Conservation (phyloP, 352 stramenopile genomes). For the Phytophthora multivora region DNA sequence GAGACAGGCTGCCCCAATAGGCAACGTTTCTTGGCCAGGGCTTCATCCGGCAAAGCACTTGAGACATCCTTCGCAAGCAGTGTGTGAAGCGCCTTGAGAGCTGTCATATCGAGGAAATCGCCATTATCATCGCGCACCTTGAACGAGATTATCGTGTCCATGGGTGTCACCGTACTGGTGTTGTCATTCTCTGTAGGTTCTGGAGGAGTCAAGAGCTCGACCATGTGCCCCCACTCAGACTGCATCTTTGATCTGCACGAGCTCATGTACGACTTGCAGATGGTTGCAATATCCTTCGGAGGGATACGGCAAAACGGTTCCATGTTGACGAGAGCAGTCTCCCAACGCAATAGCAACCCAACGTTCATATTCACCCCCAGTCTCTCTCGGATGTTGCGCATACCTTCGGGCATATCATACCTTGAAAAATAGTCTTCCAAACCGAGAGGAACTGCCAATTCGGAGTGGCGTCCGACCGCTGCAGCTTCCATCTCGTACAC, state of each 20-base stretch:
- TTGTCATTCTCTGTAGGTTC: conserved; percentile 18
- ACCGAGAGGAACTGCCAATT: conserved; percentile 69
- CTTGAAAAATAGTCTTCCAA: conserved; percentile 86
- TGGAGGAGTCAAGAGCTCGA: conserved; percentile 48
- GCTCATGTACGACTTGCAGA: conserved; percentile 66
- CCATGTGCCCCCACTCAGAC: conserved; percentile 45
- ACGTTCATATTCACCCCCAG: conserved; percentile 76
- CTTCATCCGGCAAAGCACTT: conserved; percentile 46
- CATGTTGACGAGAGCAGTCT: conserved; percentile 81
- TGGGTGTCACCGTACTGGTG: conserved; percentile 35
- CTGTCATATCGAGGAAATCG: conserved; percentile 47
- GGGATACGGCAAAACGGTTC: conserved; percentile 76
- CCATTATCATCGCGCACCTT: conserved; percentile 59
- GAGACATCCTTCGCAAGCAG: conserved; percentile 80
- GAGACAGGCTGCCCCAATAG: conserved; percentile 84
- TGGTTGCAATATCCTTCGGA: conserved; percentile 42
- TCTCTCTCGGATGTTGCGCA: conserved; percentile 64
- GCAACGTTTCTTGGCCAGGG: conserved; percentile 58
- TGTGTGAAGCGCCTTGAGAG: conserved; percentile 69
- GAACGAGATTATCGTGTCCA: conserved; percentile 85
- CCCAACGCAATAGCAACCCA: conserved; percentile 79
- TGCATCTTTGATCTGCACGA: conserved; percentile 54
- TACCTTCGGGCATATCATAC: conserved; percentile 73
- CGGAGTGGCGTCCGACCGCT: conserved; percentile 54
- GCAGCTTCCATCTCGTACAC: conserved; percentile 83